Evolutionary conservation across 1,284 basidiomycete species (phyloP), one percentile per base, ranked within the genome.

Genomic region (Trichosporon faecale): DNA sequence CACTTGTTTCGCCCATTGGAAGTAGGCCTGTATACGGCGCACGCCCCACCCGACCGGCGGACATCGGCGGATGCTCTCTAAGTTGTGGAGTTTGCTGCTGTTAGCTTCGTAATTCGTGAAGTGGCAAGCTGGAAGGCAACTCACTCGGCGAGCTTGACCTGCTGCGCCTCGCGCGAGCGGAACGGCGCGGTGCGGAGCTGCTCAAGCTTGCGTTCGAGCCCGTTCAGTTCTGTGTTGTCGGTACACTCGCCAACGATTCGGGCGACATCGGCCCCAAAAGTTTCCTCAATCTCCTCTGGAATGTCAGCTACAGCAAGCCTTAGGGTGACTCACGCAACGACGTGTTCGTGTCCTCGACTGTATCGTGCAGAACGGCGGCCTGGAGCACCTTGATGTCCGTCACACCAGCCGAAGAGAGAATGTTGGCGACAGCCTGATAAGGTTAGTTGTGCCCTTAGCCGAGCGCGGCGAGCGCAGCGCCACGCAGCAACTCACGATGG

Each of bases 291-390:
- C 66, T 82, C 80, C 68, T 80, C 79, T 81, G 68, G 21, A 21
- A 3, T 57, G 61, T 70, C 21, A 64, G 65, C n/a, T 23, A 29
- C 35, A 37, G 35, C 35, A 44, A 3, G 60, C 1, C 29, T 4
- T 9, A 4, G 60, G 35, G 52, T 6, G 33, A 72, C 75, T 78
- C 75, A 75, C 80, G 77, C 1, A 81, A 72, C 0, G 80, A 80
- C 8, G 81, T 82, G 49, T 81, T 77, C 5, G 84, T 85, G 68
- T 85, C 84, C 73, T 85, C 84, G 14, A 85, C 79, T 1, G 82
- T 83, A 70, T 85, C 84, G 68, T 85, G 84, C 27, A 85, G 72
- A 2, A 85, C 74, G 0, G 84, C 84, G 0, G 84, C 83, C 68
- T 84, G 81, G 2, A 84, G 68, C 0, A 83, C 78, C 11, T 71